Conservation (phyloP, 139 green algal species). For the Yamagishiella unicocca region DNA sequence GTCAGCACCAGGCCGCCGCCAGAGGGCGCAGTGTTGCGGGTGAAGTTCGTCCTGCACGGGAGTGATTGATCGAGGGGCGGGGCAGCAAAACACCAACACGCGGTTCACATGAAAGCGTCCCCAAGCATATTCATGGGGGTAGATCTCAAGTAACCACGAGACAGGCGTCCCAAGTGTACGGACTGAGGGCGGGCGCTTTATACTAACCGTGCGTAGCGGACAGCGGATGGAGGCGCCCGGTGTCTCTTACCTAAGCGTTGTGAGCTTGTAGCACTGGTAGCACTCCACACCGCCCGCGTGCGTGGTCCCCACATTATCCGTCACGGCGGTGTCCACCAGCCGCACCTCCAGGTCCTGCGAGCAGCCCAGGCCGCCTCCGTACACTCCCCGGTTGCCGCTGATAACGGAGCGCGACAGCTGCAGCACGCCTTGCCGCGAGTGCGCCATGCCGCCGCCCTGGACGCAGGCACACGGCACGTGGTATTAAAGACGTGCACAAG, state of each 20-base stretch:
- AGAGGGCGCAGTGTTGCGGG: background rate
- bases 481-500: no score
- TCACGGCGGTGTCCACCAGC: background rate
- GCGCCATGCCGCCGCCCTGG: slow-evolving; percentile 27
- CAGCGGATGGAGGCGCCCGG: no score
- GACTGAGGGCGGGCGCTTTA: no score
- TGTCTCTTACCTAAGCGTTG: no score
- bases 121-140: no score
- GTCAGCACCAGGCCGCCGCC: background rate
- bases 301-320: background rate
- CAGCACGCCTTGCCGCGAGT: slow-evolving; percentile 11
- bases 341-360: slow-evolving; percentile 18
- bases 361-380: slow-evolving; percentile 2
- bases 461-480: no score
- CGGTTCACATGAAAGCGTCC: no score
- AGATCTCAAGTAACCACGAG: no score
- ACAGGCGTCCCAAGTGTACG: no score
- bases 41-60: background rate
- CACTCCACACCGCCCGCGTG: slow-evolving; percentile 6
- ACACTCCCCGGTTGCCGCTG: background rate
- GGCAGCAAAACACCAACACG: no score
- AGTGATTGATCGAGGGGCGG: no score
- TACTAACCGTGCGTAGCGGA: no score
- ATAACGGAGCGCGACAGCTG: background rate
- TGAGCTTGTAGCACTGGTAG: background rate